Percentiles rank a stretch among this genome's conserved stretches.
Conservation (phyloP, 306 rosid genomes). For the Calophaca sinica region DNA sequence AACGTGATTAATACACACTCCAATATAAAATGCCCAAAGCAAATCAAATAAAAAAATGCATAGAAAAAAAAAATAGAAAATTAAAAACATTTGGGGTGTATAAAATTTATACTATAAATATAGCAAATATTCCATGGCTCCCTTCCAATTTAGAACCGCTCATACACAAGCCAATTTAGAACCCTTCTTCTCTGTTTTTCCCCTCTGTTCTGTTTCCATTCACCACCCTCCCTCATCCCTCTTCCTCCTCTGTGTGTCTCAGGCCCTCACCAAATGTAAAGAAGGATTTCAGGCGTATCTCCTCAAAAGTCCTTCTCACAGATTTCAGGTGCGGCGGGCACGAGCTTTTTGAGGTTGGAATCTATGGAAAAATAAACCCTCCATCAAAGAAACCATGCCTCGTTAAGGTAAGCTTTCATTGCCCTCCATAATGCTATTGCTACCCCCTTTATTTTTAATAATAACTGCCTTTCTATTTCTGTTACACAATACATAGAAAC, state of each 20-base stretch:
- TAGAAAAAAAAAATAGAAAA: too few relatives aligned
- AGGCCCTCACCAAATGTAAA: constrained; percentile 40
- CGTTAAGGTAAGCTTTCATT: constrained; percentile 56
- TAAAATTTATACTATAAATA: constrained; percentile 47
- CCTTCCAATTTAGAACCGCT: constrained; percentile 59
- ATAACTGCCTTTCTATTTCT: constrained; percentile 10
- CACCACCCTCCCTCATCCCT: not conserved
- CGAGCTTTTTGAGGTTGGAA: constrained; percentile 4
- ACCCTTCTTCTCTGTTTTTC: constrained; percentile 21
- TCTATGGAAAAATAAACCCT: not conserved
- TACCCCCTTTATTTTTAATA: not conserved
- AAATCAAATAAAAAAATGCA: too few relatives aligned
- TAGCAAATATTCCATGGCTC: constrained; percentile 58
- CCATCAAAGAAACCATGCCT: constrained; percentile 34
- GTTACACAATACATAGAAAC: not conserved
- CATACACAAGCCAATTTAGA: constrained; percentile 54
- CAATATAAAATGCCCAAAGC: too few relatives aligned
- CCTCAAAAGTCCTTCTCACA: constrained; percentile 29
- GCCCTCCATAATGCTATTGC: not conserved
- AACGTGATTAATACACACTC: too few relatives aligned
- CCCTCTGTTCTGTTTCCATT: constrained; percentile 1
- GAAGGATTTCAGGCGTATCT: not conserved
- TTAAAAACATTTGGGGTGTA: too few relatives aligned
- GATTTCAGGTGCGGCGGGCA: constrained; percentile 34
- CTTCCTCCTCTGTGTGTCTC: constrained; percentile 14